Percentiles rank a stretch among this genome's conserved stretches.
phyloP scores from a whole-genome alignment of 2,329 filamentous ascomycete species.

The Knufia fluminis region DNA sequence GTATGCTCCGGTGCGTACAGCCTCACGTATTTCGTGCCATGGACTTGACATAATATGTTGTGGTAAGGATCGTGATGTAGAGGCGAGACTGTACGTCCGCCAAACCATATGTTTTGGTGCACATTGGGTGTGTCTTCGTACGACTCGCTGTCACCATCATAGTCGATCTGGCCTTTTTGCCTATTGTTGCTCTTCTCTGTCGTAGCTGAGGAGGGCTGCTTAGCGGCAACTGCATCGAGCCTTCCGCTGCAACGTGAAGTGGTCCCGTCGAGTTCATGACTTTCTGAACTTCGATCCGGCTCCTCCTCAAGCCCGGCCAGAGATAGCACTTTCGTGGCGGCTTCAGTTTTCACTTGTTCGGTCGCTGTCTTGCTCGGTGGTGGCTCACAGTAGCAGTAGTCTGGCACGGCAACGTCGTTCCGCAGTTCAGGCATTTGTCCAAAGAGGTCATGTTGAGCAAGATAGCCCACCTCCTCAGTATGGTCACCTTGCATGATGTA shows the following conservation, averaged over 20 bases:
- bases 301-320: too few relatives aligned
- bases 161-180: too few relatives aligned
- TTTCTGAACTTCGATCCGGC: too few relatives aligned
- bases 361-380: slow-evolving; percentile 42
- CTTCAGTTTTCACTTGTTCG: too few relatives aligned
- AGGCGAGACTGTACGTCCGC: slow-evolving; percentile 83
- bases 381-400: slow-evolving; percentile 70
- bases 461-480: slow-evolving; percentile 54
- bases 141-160: slow-evolving; percentile 19
- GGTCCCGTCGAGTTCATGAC: too few relatives aligned
- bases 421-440: slow-evolving; percentile 68
- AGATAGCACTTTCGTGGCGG: too few relatives aligned
- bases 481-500: slow-evolving; percentile 45
- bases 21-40: slow-evolving; percentile 84
- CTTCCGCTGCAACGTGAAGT: too few relatives aligned
- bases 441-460: slow-evolving; percentile 87
- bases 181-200: not conserved
- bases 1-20: slow-evolving; percentile 65
- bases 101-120: slow-evolving; percentile 80
- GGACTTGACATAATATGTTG: slow-evolving; percentile 81
- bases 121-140: slow-evolving; percentile 34
- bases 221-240: too few relatives aligned
- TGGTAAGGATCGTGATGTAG: slow-evolving; percentile 91
- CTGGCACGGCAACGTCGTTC: slow-evolving; percentile 68
- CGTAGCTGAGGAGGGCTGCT: too few relatives aligned